phyloP scores from a whole-genome alignment of 345 rosid species.

The Conringia planisiliqua region DNA sequence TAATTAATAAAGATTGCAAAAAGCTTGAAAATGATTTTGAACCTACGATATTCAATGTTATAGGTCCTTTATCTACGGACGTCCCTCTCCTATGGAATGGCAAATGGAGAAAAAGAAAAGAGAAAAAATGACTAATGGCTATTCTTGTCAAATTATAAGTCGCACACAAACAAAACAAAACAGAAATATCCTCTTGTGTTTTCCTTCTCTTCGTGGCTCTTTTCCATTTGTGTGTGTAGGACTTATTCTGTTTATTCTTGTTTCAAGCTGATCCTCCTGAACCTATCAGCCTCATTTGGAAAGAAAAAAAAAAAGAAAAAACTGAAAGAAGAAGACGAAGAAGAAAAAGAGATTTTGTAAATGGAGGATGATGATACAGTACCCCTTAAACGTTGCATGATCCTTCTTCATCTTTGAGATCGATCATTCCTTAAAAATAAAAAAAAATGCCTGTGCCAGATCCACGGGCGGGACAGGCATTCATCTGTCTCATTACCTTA shows the following conservation, averaged over 20 bases:
- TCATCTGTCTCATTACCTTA: constrained; percentile 56
- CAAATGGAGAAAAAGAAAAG: constrained; percentile 14
- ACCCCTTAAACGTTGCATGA: constrained; percentile 7
- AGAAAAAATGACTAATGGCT: constrained; percentile 8
- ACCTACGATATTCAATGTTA: constrained; percentile 9
- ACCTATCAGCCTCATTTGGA: constrained; percentile 5
- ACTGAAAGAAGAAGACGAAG: neutral
- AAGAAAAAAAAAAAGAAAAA: neutral
- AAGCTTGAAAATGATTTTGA: constrained; percentile 7
- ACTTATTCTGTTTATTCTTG: constrained; percentile 17
- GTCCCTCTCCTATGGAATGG: constrained; percentile 34
- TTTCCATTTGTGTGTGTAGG: neutral
- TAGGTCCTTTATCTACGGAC: constrained; percentile 32
- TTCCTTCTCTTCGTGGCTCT: constrained; percentile 14
- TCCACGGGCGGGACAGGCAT: constrained; percentile 56
- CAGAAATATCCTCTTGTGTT: constrained; percentile 13
- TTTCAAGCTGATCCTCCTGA: constrained; percentile 8
- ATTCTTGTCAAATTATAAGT: constrained; percentile 37
- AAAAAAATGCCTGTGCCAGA: constrained; percentile 67
- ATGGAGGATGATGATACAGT: constrained; percentile 33
- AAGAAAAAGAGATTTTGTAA: neutral
- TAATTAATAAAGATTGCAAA: neutral
- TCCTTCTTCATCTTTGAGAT: constrained; percentile 17
- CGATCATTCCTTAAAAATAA: constrained; percentile 15
- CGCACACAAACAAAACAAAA: constrained; percentile 22